Evolutionary conservation across 805 yeast species (phyloP).

Genomic region (Jamesozyma piceae): DNA sequence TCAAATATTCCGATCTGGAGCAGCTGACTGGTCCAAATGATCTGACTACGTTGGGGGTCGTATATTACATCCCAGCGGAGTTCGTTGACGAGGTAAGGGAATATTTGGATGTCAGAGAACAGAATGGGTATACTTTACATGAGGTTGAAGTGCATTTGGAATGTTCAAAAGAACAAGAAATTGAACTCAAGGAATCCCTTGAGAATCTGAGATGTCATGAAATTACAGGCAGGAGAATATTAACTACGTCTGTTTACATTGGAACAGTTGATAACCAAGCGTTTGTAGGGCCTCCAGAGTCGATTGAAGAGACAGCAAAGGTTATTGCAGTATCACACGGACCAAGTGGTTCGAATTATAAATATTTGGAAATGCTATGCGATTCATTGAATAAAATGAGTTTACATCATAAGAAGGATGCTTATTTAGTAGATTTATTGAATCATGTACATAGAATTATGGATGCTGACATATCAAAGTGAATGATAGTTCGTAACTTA

Average conservation of each 20-base stretch:
- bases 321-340: constrained; percentile 53
- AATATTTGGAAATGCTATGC: constrained; percentile 52
- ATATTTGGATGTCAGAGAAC: constrained; percentile 74
- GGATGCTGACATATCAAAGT: no score
- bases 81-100: constrained; percentile 51
- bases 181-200: constrained; percentile 18
- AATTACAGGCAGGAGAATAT: constrained; percentile 33
- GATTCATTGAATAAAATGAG: constrained; percentile 37
- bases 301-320: constrained; percentile 46
- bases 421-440: constrained; percentile 35
- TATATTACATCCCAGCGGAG: constrained; percentile 66
- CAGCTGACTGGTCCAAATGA: constrained; percentile 29
- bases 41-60: constrained; percentile 66
- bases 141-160: constrained; percentile 51
- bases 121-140: constrained; percentile 76
- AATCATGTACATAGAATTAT: constrained; percentile 16
- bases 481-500: not conserved
- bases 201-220: constrained; percentile 25
- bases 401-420: constrained; percentile 27
- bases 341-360: constrained; percentile 73
- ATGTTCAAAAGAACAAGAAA: constrained; percentile 19
- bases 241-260: constrained; percentile 62
- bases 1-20: constrained; percentile 9
- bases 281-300: constrained; percentile 82
- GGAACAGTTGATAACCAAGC: constrained; percentile 77